phyloP scores from a whole-genome alignment of 192 early-diverging fungal species.

The Gigaspora rosea region DNA sequence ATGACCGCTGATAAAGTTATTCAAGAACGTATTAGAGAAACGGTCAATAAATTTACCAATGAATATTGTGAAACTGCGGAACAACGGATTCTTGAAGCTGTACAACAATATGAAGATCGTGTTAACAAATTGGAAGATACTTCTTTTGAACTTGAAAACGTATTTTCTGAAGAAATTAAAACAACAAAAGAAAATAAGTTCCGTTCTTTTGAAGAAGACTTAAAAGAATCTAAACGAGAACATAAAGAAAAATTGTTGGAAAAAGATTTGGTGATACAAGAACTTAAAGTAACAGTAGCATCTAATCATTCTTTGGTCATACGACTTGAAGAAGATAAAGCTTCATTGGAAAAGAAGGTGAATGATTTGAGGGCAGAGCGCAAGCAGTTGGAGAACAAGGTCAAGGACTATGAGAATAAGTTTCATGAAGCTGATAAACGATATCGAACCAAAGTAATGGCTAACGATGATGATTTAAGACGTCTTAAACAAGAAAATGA shows the following conservation, averaged over 20 bases:
- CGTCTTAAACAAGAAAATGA: not conserved
- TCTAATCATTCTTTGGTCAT: not conserved
- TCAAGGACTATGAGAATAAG: not conserved
- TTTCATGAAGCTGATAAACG: not conserved
- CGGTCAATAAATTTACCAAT: not conserved
- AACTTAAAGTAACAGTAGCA: not conserved
- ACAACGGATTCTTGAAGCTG: not conserved
- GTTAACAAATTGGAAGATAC: not conserved
- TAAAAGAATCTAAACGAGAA: not conserved
- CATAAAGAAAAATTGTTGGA: not conserved
- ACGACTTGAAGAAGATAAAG: not conserved
- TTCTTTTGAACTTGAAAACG: not conserved
- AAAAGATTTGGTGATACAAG: not conserved
- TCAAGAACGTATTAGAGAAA: not conserved
- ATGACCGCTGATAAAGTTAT: not conserved
- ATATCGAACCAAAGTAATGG: not conserved
- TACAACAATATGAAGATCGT: not conserved
- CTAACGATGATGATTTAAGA: not conserved
- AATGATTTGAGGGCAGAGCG: not conserved
- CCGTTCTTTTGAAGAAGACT: not conserved
- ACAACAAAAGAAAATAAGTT: not conserved
- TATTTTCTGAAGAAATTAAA: not conserved
- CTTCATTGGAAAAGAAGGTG: not conserved
- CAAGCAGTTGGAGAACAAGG: not conserved
- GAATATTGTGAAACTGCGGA: not conserved